Base-by-base conservation (phyloP, 2,329 filamentous ascomycete genomes). In the Sclerotinia minor region DNA sequence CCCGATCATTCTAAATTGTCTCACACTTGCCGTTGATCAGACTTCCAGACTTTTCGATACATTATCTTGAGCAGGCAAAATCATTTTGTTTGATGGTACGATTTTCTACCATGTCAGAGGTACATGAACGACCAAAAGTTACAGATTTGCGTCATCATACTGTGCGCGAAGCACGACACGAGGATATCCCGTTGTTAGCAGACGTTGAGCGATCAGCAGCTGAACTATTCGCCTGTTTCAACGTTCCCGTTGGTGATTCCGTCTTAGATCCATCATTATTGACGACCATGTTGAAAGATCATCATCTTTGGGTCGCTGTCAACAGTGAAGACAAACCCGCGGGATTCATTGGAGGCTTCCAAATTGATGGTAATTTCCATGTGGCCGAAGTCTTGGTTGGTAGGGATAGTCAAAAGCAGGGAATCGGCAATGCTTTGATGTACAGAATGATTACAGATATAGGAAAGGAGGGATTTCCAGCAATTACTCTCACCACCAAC, bases 151-250 rank as follows among this genome's bases (percentile, higher is more conserved):
- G 21, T 54, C 47, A 53, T 45, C 57, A 54, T 45, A 38, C 50
- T n/a, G 44, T 67, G 38, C 57, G 65, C n/a, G 57, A 63, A 67
- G 65, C 49, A 67, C 65, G 24, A 54, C 68, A 68, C 44, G 70
- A 71, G 65, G 75, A 77, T 71, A 72, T 77, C 38, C 69, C 74
- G 61, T 65, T 72, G 7, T 70, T 77, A 29, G 72, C 71, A 64
- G 66, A 71, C 24, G 74, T 77, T 35, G 76, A 77, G 68, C 64
- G 71, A 29, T 77, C 76, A 63, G 75, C 75, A 52, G 73, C 72
- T 57, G 65, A 74, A 63, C 45, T 73, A 24, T 77, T 75, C 64
- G 68, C 70, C 35, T 69, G 70, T 54, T 67, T 76, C 15, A 73
- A 71, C 26, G 68, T 70, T 50, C 67, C 74, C 19, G 67, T 71